Base-by-base conservation (phyloP, 768 basidiomycete genomes). In the Tricholoma terreum region DNA sequence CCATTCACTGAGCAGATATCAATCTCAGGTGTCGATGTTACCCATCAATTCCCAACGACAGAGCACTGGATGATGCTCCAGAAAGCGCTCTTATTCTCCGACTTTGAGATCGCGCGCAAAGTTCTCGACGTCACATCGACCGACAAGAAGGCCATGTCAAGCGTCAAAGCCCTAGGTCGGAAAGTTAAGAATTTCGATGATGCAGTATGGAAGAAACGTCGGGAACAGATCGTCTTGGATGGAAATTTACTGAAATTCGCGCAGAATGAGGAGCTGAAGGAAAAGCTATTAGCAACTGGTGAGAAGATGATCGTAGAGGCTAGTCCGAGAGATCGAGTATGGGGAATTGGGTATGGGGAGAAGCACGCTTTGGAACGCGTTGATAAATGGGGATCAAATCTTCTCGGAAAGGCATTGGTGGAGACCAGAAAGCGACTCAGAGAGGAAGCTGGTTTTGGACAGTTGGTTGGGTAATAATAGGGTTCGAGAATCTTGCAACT, bases 51-150 rank as follows among this genome's bases (percentile, higher is more conserved):
- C 63, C 69, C 68, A 6, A 79, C 80, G 2, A 76, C 81, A 0
- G 85, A 86, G 67, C 84, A 86, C 61, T 86, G 79, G 78, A 86
- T 86, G 85, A 87, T 86, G 85, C 24, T 49, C 46, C 78, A 80
- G 52, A 86, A 86, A 65, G 84, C 84, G 6, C 63, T 84, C 4
- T 61, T 86, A 2, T 86, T 86, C 70, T 62, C 65, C 11, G 83
- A 86, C 61, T 36, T 54, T 9, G 71, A 63, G 5, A 65, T 80
- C 5, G 79, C 81, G 3, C 66, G 73, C 21, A 66, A 76, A 55
- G 75, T 86, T 11, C 62, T 83, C 21, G 68, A 57, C 3, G 69
- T 76, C 17, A 67, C 58, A 1, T 71, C 69, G 4, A 69, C 69
- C 3, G 67, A 65, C n/a, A 65, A 68, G 34, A 52, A 53, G 1